These are phyloP conservation scores for Hypoxylon trugodes DNA, from an alignment of 495 filamentous ascomycete species.

Conservation along the genomic window DNA sequence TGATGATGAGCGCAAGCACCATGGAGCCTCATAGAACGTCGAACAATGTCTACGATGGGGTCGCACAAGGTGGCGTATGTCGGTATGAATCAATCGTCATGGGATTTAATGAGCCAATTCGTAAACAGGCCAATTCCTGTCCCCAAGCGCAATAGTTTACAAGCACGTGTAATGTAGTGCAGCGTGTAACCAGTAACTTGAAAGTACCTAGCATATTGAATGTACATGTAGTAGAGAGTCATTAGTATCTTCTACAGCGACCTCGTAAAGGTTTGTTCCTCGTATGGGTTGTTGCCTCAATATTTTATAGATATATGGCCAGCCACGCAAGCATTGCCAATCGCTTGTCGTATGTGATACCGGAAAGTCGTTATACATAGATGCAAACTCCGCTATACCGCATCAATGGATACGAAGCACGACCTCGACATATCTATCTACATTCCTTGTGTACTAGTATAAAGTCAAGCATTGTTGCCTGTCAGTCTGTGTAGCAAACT, in stretches of 20 bases:
- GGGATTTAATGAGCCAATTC: slow-evolving; percentile 12
- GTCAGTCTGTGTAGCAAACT: too few species aligned
- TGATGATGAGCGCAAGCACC: slow-evolving; percentile 20
- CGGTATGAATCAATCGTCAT: slow-evolving; percentile 15
- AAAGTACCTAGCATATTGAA: slow-evolving; percentile 6
- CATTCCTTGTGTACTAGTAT: neutral
- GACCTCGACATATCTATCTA: slow-evolving; percentile 11
- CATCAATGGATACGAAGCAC: slow-evolving; percentile 34
- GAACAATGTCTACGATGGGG: slow-evolving; percentile 5
- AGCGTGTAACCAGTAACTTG: slow-evolving; percentile 36
- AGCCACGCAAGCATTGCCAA: slow-evolving; percentile 24
- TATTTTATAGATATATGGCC: slow-evolving; percentile 28
- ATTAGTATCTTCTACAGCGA: slow-evolving; percentile 12
- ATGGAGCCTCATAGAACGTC: slow-evolving; percentile 31
- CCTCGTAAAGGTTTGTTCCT: slow-evolving; percentile 36
- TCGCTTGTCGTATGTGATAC: slow-evolving; percentile 30
- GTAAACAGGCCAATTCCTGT: slow-evolving; percentile 24
- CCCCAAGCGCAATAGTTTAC: slow-evolving; percentile 3
- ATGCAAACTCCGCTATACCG: slow-evolving; percentile 33
- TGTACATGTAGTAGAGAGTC: too few species aligned
- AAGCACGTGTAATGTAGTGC: slow-evolving; percentile 36
- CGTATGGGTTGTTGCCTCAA: slow-evolving; percentile 31
- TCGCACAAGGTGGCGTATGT: slow-evolving; percentile 25
- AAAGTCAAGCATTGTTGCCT: neutral
- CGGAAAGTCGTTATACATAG: slow-evolving; percentile 24